phyloP scores from a whole-genome alignment of 202 grass and related monocot genomes.

The Digitaria exilis region DNA sequence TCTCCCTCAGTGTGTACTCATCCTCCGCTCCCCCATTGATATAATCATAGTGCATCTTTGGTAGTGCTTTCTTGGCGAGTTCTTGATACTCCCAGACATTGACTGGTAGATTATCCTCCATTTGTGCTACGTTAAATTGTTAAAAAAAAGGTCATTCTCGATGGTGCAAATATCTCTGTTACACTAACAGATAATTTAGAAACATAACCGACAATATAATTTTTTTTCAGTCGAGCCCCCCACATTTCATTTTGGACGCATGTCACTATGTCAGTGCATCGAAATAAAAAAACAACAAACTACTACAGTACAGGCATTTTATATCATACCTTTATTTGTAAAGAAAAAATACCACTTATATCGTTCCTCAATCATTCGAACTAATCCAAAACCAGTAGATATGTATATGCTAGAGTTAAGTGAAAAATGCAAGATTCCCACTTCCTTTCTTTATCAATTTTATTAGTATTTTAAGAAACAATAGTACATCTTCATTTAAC shows the following conservation, averaged over 20 bases:
- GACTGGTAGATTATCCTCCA: slow-evolving; percentile 68
- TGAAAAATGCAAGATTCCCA: too few species aligned
- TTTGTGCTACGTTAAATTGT: slow-evolving; percentile 32
- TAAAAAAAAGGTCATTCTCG: slow-evolving; percentile 19
- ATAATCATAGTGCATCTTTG: slow-evolving; percentile 86
- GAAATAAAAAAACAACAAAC: too few species aligned
- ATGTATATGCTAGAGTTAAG: not conserved
- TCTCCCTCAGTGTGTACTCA: slow-evolving; percentile 76
- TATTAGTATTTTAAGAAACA: too few species aligned
- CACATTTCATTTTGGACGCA: not conserved
- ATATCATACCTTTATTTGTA: too few species aligned
- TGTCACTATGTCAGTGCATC: too few species aligned
- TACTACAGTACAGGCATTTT: not conserved
- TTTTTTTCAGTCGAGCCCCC: too few species aligned
- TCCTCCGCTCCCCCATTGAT: slow-evolving; percentile 81
- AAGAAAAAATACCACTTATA: not conserved
- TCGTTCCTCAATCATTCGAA: not conserved
- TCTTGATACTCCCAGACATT: slow-evolving; percentile 75
- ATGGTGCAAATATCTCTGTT: not conserved
- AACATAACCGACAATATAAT: not conserved
- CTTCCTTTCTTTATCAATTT: too few species aligned
- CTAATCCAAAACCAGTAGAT: not conserved
- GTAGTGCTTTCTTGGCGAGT: slow-evolving; percentile 66
- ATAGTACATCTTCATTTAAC: not conserved
- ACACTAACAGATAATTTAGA: not conserved